These are phyloP conservation scores for Saccharomycopsis sp. DNA, from an alignment of 805 yeast genomes.

Conservation along the genomic window DNA sequence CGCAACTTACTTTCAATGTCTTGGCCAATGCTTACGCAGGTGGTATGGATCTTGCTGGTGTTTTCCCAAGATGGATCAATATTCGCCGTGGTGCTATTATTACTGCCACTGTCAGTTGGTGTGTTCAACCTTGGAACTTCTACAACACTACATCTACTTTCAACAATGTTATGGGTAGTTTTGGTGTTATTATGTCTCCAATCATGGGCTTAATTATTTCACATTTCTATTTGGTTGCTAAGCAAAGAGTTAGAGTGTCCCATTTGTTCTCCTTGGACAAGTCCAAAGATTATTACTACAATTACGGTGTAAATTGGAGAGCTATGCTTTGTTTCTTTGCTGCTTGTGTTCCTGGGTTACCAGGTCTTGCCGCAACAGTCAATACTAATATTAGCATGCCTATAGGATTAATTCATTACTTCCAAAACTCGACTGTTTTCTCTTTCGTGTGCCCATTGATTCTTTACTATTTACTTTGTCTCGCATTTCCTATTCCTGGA, in stretches of 20 bases:
- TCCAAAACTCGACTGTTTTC: background rate
- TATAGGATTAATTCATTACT: slow-evolving; percentile 4
- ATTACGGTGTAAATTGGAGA: slow-evolving; percentile 11
- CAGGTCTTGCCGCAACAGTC: slow-evolving; percentile 10
- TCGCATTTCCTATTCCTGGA: slow-evolving; percentile 24
- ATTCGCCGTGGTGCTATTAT: slow-evolving; percentile 37
- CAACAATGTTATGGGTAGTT: slow-evolving; percentile 34
- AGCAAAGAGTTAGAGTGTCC: slow-evolving; percentile 5
- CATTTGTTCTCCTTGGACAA: slow-evolving; percentile 5
- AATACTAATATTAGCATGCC: slow-evolving; percentile 2
- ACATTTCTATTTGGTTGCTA: slow-evolving; percentile 7
- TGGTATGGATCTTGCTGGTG: slow-evolving; percentile 39
- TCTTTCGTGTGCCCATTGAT: slow-evolving; percentile 18
- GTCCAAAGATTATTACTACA: slow-evolving; percentile 4
- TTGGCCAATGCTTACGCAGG: slow-evolving; percentile 37
- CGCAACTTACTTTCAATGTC: slow-evolving; percentile 36
- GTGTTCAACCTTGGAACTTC: slow-evolving; percentile 35
- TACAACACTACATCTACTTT: slow-evolving; percentile 33
- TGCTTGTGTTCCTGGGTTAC: slow-evolving; percentile 9
- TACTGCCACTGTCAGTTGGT: slow-evolving; percentile 32
- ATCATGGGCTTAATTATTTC: slow-evolving; percentile 33
- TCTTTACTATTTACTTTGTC: slow-evolving; percentile 21
- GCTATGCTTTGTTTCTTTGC: slow-evolving; percentile 8
- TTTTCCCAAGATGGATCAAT: slow-evolving; percentile 34
- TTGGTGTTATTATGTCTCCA: slow-evolving; percentile 34